phyloP scores from a whole-genome alignment of 73 alveolate species.

The Tetrahymena elliotti region DNA sequence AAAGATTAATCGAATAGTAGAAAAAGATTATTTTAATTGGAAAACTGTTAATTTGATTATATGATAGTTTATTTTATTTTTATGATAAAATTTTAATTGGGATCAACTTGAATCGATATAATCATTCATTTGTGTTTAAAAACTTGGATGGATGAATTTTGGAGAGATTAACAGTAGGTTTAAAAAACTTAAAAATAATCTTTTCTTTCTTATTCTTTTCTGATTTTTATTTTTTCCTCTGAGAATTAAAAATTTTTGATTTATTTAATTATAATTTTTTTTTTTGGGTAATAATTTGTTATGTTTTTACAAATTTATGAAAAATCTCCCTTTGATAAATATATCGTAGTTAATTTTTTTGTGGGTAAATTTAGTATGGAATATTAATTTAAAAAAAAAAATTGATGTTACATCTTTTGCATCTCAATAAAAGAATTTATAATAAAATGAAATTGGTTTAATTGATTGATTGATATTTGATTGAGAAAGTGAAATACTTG shows the following conservation, averaged over 20 bases:
- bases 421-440: too few species aligned
- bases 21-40: not conserved
- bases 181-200: not conserved
- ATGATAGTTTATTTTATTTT: not conserved
- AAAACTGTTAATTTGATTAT: not conserved
- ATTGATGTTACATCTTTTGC: too few species aligned
- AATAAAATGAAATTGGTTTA: too few species aligned
- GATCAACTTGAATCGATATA: not conserved
- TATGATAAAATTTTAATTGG: not conserved
- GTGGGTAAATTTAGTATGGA: too few species aligned
- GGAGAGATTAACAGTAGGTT: not conserved
- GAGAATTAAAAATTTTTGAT: not conserved
- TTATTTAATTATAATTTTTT: not conserved
- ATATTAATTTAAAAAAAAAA: too few species aligned
- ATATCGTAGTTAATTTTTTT: too few species aligned
- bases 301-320: too few species aligned
- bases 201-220: not conserved
- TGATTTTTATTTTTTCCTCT: not conserved
- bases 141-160: not conserved
- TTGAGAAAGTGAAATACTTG: not conserved
- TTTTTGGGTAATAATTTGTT: not conserved
- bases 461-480: too few species aligned
- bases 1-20: not conserved
- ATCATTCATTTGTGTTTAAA: not conserved
- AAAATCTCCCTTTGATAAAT: too few species aligned